Evolutionary conservation across 331 rosid species (phyloP), one percentile per base, ranked within the genome.

Genomic region (Malus hybrid): DNA sequence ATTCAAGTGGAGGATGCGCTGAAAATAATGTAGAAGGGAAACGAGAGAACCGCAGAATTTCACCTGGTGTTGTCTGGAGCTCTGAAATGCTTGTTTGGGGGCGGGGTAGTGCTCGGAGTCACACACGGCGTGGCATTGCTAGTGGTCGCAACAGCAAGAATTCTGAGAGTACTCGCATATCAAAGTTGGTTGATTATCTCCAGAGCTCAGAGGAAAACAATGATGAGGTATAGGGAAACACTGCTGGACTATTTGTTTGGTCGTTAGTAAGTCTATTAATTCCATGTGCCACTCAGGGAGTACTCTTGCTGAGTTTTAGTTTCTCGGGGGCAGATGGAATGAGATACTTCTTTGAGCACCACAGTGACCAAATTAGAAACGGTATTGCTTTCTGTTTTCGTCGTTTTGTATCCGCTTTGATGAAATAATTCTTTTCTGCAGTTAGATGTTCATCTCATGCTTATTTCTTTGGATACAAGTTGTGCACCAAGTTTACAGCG

Each of bases 61-160:
- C 91, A 76, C 83, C 92, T 71, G 89, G 97, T 77, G 88, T 80
- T 74, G 80, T 81, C 70, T 76, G 87, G 83, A 93, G 85, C 83
- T 86, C 91, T 72, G 88, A 88, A 77, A 91, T 85, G 79, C 96
- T 90, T 76, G 91, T 93, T 63, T 93, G 98, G 98, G 98, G 98
- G 63, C 81, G 97, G 73, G 98, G 96, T 68, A 93, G 97, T 67
- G 88, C 88, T 76, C 88, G 98, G 61, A 93, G 97, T 72, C 80
- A 90, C 83, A 88, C 97, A 9, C 83, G 97, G 39, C 85, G 89
- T 84, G 97, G 98, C 18, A 74, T 84, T 79, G 82, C 92, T 61
- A 77, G 85, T 70, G 87, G 98, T 59, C 80, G 86, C 86, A 86
- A 72, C 76, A 87, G 81, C 81, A 93, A 84, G 83, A 91, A 71